Evolutionary conservation across 345 rosid genomes (phyloP), one percentile per base, ranked within the genome.

Genomic region (Lepidium africanum): DNA sequence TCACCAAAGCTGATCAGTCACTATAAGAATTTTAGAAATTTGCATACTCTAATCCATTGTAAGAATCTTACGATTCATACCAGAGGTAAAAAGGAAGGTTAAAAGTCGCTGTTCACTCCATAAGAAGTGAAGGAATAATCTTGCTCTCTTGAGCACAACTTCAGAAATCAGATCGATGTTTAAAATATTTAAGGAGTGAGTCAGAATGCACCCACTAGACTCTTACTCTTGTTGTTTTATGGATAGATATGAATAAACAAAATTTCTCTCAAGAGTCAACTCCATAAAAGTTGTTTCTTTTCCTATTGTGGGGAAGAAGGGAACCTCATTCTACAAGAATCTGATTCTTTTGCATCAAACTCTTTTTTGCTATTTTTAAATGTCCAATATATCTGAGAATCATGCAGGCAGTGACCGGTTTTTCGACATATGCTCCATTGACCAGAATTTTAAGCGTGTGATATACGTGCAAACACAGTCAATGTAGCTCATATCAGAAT

Each of bases 301-400:
- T 53, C 57, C 32, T 39, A 23, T 30, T 75, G 78, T 81, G 81
- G 86, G 86, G 81, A 62, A 61, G 72, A 62, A 77, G 64, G 68
- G 91, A 81, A 88, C 79, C 88, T 70, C 37, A 83, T 88, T 88
- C 95, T 69, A 47, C 37, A 23, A 69, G 91, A 76, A 86, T 76
- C 70, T 40, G 82, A 86, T 86, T 79, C 95, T 64, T 38, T 14
- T 71, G 83, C 86, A 85, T 71, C 81, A 73, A 65, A 68, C 77
- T 67, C 65, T 70, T 82, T 72, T 76, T 72, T 76, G 60, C 79
- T 55, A 83, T 84, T 84, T 30, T 60, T 61, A 59, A 67, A 75
- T 75, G 36, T 74, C 77, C 63, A 36, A 41, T 66, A 67, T 73
- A 66, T 68, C 72, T 73, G 68, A 73, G 72, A 45, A 67, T 73